Percentiles rank a stretch among this genome's conserved stretches.
Conservation (phyloP, 768 basidiomycete genomes). For the Chlorophyllum brunneum region DNA sequence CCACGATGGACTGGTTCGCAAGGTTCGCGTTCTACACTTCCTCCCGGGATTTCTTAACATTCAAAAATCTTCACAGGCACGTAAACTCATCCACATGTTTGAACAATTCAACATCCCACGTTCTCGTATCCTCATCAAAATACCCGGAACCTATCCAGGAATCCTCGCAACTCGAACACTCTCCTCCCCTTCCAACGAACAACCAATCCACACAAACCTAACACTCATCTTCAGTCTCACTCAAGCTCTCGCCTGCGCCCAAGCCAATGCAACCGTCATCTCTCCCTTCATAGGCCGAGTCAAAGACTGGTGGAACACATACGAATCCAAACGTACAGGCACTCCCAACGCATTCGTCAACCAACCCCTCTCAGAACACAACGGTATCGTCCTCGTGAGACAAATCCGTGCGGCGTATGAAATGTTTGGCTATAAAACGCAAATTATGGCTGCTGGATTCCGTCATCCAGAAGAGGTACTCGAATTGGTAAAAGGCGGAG, state of each 20-base stretch:
- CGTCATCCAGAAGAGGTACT: constrained; percentile 28
- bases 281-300: constrained; percentile 37
- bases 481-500: constrained; percentile 17
- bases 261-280: constrained; percentile 30
- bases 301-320: constrained; percentile 35
- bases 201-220: constrained; percentile 31
- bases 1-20: constrained; percentile 21
- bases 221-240: constrained; percentile 31
- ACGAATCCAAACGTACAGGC: too few species aligned
- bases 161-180: constrained; percentile 29
- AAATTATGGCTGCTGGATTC: constrained; percentile 35
- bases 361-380: constrained; percentile 20
- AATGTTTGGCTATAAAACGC: constrained; percentile 21
- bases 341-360: constrained; percentile 17
- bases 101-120: constrained; percentile 27
- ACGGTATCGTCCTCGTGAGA: constrained; percentile 20
- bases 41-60: not conserved
- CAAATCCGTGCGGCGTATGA: constrained; percentile 24
- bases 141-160: constrained; percentile 31
- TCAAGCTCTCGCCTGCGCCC: constrained; percentile 34
- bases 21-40: constrained; percentile 18
- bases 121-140: constrained; percentile 30
- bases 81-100: constrained; percentile 23
- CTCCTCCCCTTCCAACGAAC: constrained; percentile 16
- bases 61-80: constrained; percentile 18